Evolutionary conservation across 2,329 filamentous ascomycete species (phyloP).

Genomic region (Geosmithia putterillii): DNA sequence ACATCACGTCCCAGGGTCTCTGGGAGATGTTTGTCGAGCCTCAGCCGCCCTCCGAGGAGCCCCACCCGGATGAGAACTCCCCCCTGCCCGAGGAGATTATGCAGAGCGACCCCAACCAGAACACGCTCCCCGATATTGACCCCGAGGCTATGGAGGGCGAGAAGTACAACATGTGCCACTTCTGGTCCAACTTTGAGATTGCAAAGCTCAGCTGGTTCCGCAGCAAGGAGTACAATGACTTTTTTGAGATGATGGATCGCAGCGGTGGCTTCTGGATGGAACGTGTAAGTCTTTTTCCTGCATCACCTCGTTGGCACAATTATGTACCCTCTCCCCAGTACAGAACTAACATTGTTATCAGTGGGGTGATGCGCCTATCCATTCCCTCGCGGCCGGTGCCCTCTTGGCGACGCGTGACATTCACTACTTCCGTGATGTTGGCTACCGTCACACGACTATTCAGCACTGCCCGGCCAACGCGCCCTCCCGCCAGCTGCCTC

Average conservation of each 20-base stretch:
- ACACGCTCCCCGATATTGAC: slow-evolving; percentile 69
- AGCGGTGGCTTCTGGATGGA: slow-evolving; percentile 99
- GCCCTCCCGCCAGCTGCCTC: slow-evolving; percentile 71
- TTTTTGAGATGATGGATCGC: slow-evolving; percentile 97
- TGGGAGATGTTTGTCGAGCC: slow-evolving; percentile 99
- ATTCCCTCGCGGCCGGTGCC: slow-evolving; percentile 87
- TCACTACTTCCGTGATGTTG: slow-evolving; percentile 98
- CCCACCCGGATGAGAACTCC: slow-evolving; percentile 48
- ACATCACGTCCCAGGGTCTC: slow-evolving; percentile 77
- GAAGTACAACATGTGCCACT: slow-evolving; percentile 99
- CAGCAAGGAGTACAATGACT: slow-evolving; percentile 94
- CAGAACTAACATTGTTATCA: slow-evolving; percentile 20
- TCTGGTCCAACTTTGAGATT: slow-evolving; percentile 99
- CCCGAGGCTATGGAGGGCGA: slow-evolving; percentile 93
- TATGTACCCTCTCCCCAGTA: neutral
- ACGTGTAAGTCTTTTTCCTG: slow-evolving; percentile 47
- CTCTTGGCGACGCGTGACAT: slow-evolving; percentile 74
- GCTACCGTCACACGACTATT: slow-evolving; percentile 96
- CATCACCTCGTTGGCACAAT: neutral
- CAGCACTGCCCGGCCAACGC: slow-evolving; percentile 97
- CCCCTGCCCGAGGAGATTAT: slow-evolving; percentile 71
- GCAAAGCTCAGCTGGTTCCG: slow-evolving; percentile 90
- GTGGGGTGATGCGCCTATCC: slow-evolving; percentile 98
- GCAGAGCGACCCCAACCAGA: slow-evolving; percentile 58
- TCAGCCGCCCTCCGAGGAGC: slow-evolving; percentile 48